phyloP scores from a whole-genome alignment of 2,329 filamentous ascomycete genomes.

The Pseudocercospora pini-densiflorae region DNA sequence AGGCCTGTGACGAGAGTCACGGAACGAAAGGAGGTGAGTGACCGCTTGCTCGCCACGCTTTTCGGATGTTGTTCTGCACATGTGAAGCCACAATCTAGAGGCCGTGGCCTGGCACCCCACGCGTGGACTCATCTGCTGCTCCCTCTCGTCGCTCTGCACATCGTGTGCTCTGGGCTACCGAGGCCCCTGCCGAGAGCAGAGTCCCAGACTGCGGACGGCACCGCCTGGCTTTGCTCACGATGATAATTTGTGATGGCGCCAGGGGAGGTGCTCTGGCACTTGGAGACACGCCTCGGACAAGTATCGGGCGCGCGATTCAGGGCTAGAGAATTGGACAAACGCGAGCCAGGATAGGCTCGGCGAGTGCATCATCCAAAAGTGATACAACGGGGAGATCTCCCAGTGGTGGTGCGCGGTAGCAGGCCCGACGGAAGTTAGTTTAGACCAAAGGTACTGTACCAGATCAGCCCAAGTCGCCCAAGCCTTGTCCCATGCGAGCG shows the following conservation, averaged over 20 bases:
- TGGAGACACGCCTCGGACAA: constrained; percentile 3
- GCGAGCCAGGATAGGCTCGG: constrained; percentile 19
- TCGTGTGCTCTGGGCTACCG: constrained; percentile 2
- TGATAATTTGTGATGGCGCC: neutral
- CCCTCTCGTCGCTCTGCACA: neutral
- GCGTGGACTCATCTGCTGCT: constrained; percentile 1
- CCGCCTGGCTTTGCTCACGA: neutral
- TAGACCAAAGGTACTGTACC: constrained; percentile 6
- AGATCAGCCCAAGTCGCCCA: constrained; percentile 4
- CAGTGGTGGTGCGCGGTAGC: constrained; percentile 6
- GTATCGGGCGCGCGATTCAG: constrained; percentile 8
- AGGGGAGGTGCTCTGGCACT: constrained; percentile 1
- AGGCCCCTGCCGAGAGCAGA: constrained; percentile 8
- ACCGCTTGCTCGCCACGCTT: constrained; percentile 10
- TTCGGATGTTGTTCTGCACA: neutral
- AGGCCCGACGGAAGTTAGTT: constrained; percentile 10
- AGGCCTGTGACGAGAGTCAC: constrained; percentile 6
- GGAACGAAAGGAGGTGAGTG: constrained; percentile 4
- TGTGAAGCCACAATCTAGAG: constrained; percentile 9
- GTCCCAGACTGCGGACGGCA: constrained; percentile 3
- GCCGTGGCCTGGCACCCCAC: constrained; percentile 1
- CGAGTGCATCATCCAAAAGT: constrained; percentile 2
- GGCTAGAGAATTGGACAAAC: neutral
- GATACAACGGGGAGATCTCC: constrained; percentile 14
- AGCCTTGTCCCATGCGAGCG: constrained; percentile 15